phyloP scores from a whole-genome alignment of 2,329 filamentous ascomycete genomes.

The Xylariales sp. region DNA sequence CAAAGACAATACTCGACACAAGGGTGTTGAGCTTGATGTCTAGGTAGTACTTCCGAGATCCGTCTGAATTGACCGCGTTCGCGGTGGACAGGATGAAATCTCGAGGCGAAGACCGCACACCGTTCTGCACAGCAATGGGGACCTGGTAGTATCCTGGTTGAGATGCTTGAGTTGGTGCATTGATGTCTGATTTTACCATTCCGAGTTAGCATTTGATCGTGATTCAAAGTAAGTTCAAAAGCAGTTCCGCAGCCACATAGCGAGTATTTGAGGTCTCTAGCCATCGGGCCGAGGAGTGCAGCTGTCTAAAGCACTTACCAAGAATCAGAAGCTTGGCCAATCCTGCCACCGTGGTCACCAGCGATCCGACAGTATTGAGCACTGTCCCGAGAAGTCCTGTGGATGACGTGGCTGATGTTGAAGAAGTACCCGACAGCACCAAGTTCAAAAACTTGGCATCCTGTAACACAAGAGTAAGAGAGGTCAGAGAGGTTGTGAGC shows the following conservation, averaged over 20 bases:
- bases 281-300: too few species aligned
- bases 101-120: slow-evolving; percentile 41
- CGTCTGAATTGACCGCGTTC: slow-evolving; percentile 28
- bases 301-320: too few species aligned
- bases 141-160: slow-evolving; percentile 45
- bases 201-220: slow-evolving; percentile 7
- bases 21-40: slow-evolving; percentile 29
- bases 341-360: too few species aligned
- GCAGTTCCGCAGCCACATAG: too few species aligned
- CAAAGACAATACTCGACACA: slow-evolving; percentile 14
- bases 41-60: slow-evolving; percentile 31
- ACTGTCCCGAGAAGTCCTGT: slow-evolving; percentile 3
- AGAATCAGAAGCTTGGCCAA: too few species aligned
- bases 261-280: too few species aligned
- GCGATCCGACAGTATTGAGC: slow-evolving; percentile 6
- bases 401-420: slow-evolving; percentile 7
- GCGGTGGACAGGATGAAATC: slow-evolving; percentile 43
- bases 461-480: slow-evolving; percentile 37
- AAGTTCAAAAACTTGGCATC: slow-evolving; percentile 34
- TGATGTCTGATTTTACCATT: slow-evolving; percentile 23
- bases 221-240: too few species aligned
- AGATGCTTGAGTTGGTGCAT: slow-evolving; percentile 13
- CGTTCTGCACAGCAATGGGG: slow-evolving; percentile 37
- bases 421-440: slow-evolving; percentile 8
- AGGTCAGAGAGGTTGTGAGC: slow-evolving; percentile 33